These are phyloP conservation scores for Candida sanyiensis DNA, from an alignment of 805 yeast species.

Conservation along the genomic window DNA sequence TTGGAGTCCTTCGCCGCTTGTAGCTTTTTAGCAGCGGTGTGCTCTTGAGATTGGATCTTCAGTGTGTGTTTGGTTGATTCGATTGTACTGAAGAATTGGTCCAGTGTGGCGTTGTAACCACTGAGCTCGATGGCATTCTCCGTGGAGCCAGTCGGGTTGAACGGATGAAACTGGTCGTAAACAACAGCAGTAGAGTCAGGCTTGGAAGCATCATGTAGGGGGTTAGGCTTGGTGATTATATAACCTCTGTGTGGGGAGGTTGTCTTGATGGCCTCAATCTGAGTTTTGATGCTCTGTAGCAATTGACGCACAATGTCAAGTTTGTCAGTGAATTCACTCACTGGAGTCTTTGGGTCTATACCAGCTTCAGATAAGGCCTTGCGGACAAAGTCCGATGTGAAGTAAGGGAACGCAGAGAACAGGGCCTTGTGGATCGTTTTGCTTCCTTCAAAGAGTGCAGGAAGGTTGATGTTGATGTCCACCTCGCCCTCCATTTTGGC, in stretches of 20 bases:
- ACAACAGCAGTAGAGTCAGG: conserved; percentile 40
- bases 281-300: conserved; percentile 41
- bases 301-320: conserved; percentile 34
- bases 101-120: conserved; percentile 80
- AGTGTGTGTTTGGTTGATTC: conserved; percentile 76
- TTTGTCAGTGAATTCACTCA: conserved; percentile 25
- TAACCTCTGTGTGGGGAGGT: conserved; percentile 45
- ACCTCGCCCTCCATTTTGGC: conserved; percentile 4
- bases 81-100: conserved; percentile 75
- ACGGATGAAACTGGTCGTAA: conserved; percentile 69
- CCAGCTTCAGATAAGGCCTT: conserved; percentile 35
- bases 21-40: conserved; percentile 67
- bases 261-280: conserved; percentile 34
- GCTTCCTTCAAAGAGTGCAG: conserved; percentile 23
- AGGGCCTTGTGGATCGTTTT: conserved; percentile 64
- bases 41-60: conserved; percentile 69
- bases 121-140: conserved; percentile 36
- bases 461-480: conserved; percentile 20
- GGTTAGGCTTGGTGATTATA: conserved; percentile 58
- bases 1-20: conserved; percentile 74
- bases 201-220: conserved; percentile 37
- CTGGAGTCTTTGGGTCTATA: conserved; percentile 41
- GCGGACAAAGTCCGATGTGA: conserved; percentile 75
- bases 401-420: conserved; percentile 61
- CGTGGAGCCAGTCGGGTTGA: conserved; percentile 39